Evolutionary conservation across 2,329 filamentous ascomycete genomes (phyloP).

Genomic region (Sclerotiophoma versabilis): DNA sequence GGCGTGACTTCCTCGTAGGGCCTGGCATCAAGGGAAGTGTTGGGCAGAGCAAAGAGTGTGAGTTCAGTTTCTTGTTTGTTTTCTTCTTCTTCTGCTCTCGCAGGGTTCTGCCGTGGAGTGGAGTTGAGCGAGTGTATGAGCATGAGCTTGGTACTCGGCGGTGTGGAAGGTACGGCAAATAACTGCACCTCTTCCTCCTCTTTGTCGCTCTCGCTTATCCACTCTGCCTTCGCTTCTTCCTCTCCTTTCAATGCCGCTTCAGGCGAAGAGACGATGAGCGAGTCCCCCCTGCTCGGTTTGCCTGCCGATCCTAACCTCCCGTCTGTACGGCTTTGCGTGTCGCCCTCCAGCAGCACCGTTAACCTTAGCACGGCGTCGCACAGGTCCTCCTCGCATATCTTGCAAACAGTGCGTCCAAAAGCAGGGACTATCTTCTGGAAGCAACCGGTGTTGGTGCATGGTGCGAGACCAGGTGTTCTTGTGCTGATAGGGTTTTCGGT

Average conservation of each 20-base stretch:
- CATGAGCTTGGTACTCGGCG: neutral
- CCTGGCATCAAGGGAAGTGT: neutral
- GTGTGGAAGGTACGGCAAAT: neutral
- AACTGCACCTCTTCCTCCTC: neutral
- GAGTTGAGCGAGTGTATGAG: neutral
- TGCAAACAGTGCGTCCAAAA: neutral
- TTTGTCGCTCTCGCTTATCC: neutral
- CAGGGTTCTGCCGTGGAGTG: neutral
- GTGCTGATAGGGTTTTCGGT: neutral
- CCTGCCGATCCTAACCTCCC: too few species aligned
- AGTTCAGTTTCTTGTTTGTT: neutral
- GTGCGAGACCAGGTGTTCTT: conserved; percentile 1
- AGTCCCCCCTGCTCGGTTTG: neutral
- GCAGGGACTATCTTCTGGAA: neutral
- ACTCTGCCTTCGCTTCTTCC: neutral
- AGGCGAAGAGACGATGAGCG: neutral
- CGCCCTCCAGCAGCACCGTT: neutral
- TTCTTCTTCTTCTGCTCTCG: neutral
- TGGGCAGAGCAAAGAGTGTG: neutral
- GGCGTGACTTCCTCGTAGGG: neutral
- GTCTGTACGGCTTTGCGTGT: too few species aligned
- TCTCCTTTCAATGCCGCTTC: neutral
- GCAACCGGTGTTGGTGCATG: neutral
- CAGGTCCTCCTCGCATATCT: neutral
- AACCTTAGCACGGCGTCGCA: neutral